These are phyloP conservation scores for Lepiota venenata DNA, from an alignment of 768 basidiomycete species.

Conservation along the genomic window DNA sequence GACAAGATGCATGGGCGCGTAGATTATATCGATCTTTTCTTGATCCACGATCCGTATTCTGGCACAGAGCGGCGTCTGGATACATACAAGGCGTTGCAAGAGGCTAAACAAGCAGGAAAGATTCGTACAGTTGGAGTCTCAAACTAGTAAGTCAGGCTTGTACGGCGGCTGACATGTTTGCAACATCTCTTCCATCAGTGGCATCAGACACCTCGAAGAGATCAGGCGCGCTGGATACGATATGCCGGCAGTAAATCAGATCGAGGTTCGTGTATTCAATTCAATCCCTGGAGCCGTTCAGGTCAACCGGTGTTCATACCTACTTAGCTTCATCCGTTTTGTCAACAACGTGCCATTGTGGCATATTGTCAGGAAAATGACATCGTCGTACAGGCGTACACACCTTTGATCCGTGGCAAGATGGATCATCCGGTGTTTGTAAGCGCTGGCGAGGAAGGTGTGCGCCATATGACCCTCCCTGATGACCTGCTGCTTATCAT, in stretches of 20 bases:
- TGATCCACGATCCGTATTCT: slow-evolving; percentile 72
- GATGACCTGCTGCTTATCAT: background rate
- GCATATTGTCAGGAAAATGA: slow-evolving; percentile 61
- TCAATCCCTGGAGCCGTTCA: background rate
- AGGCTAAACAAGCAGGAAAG: slow-evolving; percentile 61
- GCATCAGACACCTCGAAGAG: slow-evolving; percentile 71
- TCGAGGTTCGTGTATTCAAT: slow-evolving; percentile 48
- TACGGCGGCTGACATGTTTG: background rate
- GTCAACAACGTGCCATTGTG: slow-evolving; percentile 78
- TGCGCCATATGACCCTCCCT: slow-evolving; percentile 8
- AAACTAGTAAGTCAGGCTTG: slow-evolving; percentile 58
- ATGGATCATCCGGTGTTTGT: slow-evolving; percentile 53
- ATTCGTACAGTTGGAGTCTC: slow-evolving; percentile 77
- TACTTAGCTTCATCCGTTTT: slow-evolving; percentile 70
- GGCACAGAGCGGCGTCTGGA: slow-evolving; percentile 63
- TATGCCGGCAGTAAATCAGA: slow-evolving; percentile 74
- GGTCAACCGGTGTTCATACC: background rate
- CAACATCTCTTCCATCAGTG: slow-evolving; percentile 32
- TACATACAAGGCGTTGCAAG: slow-evolving; percentile 68
- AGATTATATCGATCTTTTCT: slow-evolving; percentile 41
- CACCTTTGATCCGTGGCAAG: slow-evolving; percentile 65
- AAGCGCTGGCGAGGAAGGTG: slow-evolving; percentile 59
- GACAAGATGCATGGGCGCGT: background rate
- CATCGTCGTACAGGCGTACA: slow-evolving; percentile 72
- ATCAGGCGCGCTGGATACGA: slow-evolving; percentile 59